These are phyloP conservation scores for Luffa acutangula DNA, from an alignment of 306 rosid species.

Conservation along the genomic window DNA sequence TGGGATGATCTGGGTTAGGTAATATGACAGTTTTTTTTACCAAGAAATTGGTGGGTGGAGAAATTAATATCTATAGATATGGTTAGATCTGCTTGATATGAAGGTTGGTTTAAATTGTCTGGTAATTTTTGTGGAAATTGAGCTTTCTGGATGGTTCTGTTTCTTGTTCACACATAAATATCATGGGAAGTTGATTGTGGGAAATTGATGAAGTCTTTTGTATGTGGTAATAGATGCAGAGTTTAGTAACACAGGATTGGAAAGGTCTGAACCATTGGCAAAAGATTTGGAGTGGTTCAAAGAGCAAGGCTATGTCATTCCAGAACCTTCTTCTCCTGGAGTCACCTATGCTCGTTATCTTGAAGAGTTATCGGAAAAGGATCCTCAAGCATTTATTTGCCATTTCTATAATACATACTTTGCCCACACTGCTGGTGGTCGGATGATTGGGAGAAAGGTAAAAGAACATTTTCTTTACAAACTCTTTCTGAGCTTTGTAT, in stretches of 20 bases:
- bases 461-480: not conserved
- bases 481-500: not conserved
- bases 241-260: slow-evolving; percentile 83
- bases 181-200: not conserved
- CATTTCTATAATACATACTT: slow-evolving; percentile 92
- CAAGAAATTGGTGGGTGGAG: not conserved
- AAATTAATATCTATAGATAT: not conserved
- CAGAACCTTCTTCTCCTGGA: slow-evolving; percentile 84
- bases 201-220: not conserved
- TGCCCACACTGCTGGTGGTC: slow-evolving; percentile 95
- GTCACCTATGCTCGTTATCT: slow-evolving; percentile 57
- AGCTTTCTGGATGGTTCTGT: not conserved
- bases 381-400: slow-evolving; percentile 89
- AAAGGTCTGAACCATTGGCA: slow-evolving; percentile 75
- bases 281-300: slow-evolving; percentile 93
- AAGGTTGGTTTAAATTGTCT: not conserved
- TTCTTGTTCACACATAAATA: not conserved
- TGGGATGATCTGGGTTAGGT: not conserved
- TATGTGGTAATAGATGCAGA: slow-evolving; percentile 47
- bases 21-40: not conserved
- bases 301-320: slow-evolving; percentile 76
- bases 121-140: not conserved
- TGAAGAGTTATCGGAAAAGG: slow-evolving; percentile 57
- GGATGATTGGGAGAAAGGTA: slow-evolving; percentile 93
- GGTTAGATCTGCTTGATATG: not conserved